Evolutionary conservation across 2,329 filamentous ascomycete genomes (phyloP).

Genomic region (Cytospora chrysosperma): DNA sequence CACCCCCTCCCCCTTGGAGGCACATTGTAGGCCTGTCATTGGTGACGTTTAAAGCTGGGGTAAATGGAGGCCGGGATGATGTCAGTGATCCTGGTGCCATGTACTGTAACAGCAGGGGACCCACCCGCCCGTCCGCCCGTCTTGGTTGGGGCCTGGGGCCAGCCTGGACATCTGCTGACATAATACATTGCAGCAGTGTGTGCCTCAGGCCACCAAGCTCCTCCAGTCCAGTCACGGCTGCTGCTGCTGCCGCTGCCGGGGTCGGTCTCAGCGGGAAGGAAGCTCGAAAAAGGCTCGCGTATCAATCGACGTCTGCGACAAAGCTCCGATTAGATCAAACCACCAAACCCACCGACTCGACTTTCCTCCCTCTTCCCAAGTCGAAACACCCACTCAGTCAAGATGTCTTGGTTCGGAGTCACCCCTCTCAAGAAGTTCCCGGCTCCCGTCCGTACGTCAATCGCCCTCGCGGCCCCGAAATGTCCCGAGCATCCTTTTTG

Average conservation of each 20-base stretch:
- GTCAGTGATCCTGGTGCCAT: constrained; percentile 5
- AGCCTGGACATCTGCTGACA: constrained; percentile 11
- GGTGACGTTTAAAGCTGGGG: constrained; percentile 20
- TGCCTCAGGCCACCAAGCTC: constrained; percentile 23
- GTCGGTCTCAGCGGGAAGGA: constrained; percentile 21
- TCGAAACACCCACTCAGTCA: constrained; percentile 44
- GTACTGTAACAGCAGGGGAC: background rate
- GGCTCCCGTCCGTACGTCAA: constrained; percentile 71
- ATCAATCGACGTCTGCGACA: constrained; percentile 21
- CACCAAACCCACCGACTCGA: constrained; percentile 32
- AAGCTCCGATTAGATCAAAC: constrained; percentile 30
- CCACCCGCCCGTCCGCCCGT: background rate
- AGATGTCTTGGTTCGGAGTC: constrained; percentile 72
- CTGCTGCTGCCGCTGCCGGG: constrained; percentile 16
- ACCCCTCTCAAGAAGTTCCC: constrained; percentile 75
- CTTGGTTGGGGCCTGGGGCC: too few species aligned
- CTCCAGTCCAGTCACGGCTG: background rate
- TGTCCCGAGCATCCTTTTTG: constrained; percentile 25
- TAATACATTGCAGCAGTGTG: background rate
- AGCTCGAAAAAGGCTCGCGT: constrained; percentile 34
- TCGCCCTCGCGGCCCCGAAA: constrained; percentile 28
- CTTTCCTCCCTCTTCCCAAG: constrained; percentile 37
- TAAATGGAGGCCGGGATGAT: constrained; percentile 15
- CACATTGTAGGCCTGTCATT: background rate
- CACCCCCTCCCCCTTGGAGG: background rate